These are phyloP conservation scores for Dactylellina leptospora DNA, from an alignment of 2,329 filamentous ascomycete species.

Conservation along the genomic window DNA sequence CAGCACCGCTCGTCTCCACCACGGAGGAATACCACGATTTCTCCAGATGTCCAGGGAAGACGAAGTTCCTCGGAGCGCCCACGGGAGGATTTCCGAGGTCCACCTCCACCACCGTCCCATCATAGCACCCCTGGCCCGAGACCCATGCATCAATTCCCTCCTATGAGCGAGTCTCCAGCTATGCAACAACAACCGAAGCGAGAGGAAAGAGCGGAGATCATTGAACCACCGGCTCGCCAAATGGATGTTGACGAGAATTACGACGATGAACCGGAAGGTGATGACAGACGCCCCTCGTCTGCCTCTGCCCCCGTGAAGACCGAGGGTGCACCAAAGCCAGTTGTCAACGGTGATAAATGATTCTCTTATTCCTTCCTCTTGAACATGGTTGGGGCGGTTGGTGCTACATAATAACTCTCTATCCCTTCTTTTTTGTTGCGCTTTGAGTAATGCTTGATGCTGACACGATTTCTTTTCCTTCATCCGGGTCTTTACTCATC, in stretches of 20 bases:
- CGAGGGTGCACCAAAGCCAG: slow-evolving; percentile 38
- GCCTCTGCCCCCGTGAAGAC: slow-evolving; percentile 33
- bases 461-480: slow-evolving; percentile 48
- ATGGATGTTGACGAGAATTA: slow-evolving; percentile 99
- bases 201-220: slow-evolving; percentile 56
- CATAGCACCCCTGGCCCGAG: slow-evolving; percentile 68
- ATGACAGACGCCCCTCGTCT: slow-evolving; percentile 74
- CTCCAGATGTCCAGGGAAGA: slow-evolving; percentile 70
- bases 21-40: slow-evolving; percentile 82
- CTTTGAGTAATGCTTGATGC: slow-evolving; percentile 50
- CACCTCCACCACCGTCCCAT: slow-evolving; percentile 71
- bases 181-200: slow-evolving; percentile 72
- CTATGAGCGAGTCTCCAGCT: slow-evolving; percentile 64
- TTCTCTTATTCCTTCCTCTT: slow-evolving; percentile 1
- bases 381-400: background rate
- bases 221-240: slow-evolving; percentile 80
- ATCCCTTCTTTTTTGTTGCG: background rate
- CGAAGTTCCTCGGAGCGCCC: slow-evolving; percentile 60
- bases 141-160: slow-evolving; percentile 60
- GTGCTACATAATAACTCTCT: slow-evolving; percentile 11
- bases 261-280: slow-evolving; percentile 76
- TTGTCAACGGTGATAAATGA: slow-evolving; percentile 52
- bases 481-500: slow-evolving; percentile 25
- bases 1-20: slow-evolving; percentile 82
- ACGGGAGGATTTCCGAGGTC: slow-evolving; percentile 59